Conservation (phyloP, 2,329 filamentous ascomycete genomes). For the Sclerotinia subarctica region DNA sequence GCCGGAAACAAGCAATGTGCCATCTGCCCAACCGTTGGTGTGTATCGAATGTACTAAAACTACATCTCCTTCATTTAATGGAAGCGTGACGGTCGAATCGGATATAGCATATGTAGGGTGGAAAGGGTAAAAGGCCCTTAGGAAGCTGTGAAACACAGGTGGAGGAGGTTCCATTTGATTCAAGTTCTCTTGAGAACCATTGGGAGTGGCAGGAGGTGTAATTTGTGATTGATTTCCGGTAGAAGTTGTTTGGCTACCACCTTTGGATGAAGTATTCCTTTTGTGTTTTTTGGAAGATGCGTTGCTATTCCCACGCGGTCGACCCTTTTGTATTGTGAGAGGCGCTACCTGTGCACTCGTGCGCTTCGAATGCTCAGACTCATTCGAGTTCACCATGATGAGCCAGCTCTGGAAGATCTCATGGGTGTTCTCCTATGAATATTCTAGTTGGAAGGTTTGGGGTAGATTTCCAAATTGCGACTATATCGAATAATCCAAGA, state of each 20-base stretch:
- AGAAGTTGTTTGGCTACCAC: slow-evolving; percentile 32
- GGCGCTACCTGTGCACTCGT: slow-evolving; percentile 61
- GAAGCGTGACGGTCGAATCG: slow-evolving; percentile 84
- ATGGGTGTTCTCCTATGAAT: slow-evolving; percentile 11
- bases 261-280: slow-evolving; percentile 45
- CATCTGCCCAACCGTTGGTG: slow-evolving; percentile 97
- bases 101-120: slow-evolving; percentile 72
- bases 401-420: slow-evolving; percentile 15
- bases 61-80: slow-evolving; percentile 85
- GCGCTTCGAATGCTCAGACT: slow-evolving; percentile 40
- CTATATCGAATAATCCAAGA: background rate
- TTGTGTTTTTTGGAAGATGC: slow-evolving; percentile 41
- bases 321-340: slow-evolving; percentile 50
- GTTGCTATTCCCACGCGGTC: slow-evolving; percentile 37
- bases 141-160: slow-evolving; percentile 85
- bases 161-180: slow-evolving; percentile 46
- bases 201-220: slow-evolving; percentile 74
- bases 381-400: slow-evolving; percentile 37
- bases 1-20: slow-evolving; percentile 81
- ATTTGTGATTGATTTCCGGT: slow-evolving; percentile 50
- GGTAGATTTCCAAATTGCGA: background rate
- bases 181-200: slow-evolving; percentile 58
- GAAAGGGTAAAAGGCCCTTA: slow-evolving; percentile 92
- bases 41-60: slow-evolving; percentile 95
- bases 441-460: background rate